These are phyloP conservation scores for Ochetophila trinervis DNA, from an alignment of 306 rosid species.

Conservation along the genomic window DNA sequence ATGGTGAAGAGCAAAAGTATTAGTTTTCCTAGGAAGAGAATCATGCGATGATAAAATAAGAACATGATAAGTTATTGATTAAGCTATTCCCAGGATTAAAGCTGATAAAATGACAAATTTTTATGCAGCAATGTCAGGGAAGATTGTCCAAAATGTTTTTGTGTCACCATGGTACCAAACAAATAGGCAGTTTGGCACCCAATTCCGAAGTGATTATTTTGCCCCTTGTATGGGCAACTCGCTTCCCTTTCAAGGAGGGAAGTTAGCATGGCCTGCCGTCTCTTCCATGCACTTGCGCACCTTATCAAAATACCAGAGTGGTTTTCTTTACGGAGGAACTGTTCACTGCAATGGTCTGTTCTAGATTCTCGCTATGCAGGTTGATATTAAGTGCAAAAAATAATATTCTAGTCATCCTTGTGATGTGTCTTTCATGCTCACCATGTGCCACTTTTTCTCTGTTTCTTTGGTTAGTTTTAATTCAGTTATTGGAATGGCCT, in stretches of 20 bases:
- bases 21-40: conserved; percentile 3
- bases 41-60: neutral
- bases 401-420: conserved; percentile 28
- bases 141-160: conserved; percentile 80
- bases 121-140: conserved; percentile 90
- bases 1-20: neutral
- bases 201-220: conserved; percentile 55
- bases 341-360: conserved; percentile 94
- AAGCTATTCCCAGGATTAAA: conserved; percentile 31
- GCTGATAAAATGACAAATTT: conserved; percentile 62
- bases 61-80: conserved; percentile 19
- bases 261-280: conserved; percentile 73
- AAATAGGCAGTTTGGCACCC: conserved; percentile 53
- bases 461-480: conserved; percentile 14
- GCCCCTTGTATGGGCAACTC: conserved; percentile 56
- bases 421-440: conserved; percentile 9
- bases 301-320: conserved; percentile 50
- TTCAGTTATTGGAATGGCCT: conserved; percentile 10
- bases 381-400: conserved; percentile 39
- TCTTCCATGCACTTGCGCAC: conserved; percentile 78
- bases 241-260: conserved; percentile 77
- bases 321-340: conserved; percentile 49
- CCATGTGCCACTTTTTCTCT: conserved; percentile 1
- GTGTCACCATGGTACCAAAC: conserved; percentile 70
- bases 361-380: conserved; percentile 71